Evolutionary conservation across 208 protist species (phyloP), one percentile per base, ranked within the genome.

Genomic region (Polymyxa betae): DNA sequence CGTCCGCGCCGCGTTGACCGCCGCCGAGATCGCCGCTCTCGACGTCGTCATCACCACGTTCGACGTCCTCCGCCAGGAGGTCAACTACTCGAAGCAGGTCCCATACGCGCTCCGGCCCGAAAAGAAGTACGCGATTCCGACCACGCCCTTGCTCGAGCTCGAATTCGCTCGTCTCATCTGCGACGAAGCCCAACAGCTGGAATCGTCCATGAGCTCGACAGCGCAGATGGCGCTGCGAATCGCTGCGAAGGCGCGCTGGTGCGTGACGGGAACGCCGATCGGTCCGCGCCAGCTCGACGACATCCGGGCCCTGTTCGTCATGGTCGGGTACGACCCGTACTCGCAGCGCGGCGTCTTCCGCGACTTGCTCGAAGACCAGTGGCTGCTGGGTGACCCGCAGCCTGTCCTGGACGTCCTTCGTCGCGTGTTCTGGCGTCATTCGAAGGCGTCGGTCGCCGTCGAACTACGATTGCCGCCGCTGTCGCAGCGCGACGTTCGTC

Each of bases 241-340:
- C 54, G 88, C 10, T 5, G 88, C 88, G 5, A 32, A 38, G 12
- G 5, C 46, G 12, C 88, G 88, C 54, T 89, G 88, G 88, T 60
- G 49, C 49, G 88, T 89, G 12, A 89, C 88, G 1, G 88, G 88
- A 38, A 89, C 88, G 54, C 88, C 88, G 88, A 12, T 89, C 54
- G 88, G 88, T 38, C 46, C 16, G 5, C 46, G 66, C n/a, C 16
- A 32, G 16, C 54, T 89, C 38, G 88, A 89, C 54, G 88, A 89
- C n/a, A 5, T 89, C 16, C n/a, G 46, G 12, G 5, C 49, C 32
- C n/a, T 89, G 88, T 89, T 60, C 54, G 38, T 45, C 49, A 77
- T 89, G 46, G n/a, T 89, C 49, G 49, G 32, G n/a, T 89, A 77
- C 49, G 54, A 89, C n/a, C 46, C 54, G 49, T 60, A 40, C 54